Evolutionary conservation across 306 rosid species (phyloP).

Genomic region (Ormosia semicastrata): DNA sequence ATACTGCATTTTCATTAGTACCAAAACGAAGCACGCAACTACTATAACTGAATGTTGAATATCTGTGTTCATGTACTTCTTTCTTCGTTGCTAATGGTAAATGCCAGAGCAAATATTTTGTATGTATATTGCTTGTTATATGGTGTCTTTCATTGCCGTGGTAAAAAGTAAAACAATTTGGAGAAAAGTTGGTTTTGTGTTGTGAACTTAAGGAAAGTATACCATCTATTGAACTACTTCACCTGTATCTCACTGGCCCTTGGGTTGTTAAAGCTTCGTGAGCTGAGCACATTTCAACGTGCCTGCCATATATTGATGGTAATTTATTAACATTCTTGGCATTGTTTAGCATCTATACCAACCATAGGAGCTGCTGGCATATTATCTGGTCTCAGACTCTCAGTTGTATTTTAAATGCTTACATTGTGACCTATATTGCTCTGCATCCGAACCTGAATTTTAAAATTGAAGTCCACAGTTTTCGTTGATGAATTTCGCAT

Average conservation of each 20-base stretch:
- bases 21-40: too few relatives aligned
- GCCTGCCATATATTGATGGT: background rate
- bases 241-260: background rate
- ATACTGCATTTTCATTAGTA: too few relatives aligned
- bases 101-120: too few relatives aligned
- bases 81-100: too few relatives aligned
- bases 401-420: background rate
- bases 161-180: background rate
- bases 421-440: background rate
- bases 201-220: background rate
- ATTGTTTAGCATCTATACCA: background rate
- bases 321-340: background rate
- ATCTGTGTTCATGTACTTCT: too few relatives aligned
- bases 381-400: background rate
- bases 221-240: background rate
- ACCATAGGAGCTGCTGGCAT: background rate
- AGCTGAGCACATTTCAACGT: background rate
- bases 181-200: background rate
- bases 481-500: background rate
- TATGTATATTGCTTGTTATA: too few relatives aligned
- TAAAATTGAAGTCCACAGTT: background rate
- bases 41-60: too few relatives aligned
- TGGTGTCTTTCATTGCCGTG: background rate
- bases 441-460: background rate
- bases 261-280: background rate